A percentile compares a stretch with the other conserved stretches of the same genome.
These are phyloP conservation scores for Onygenales sp. DNA, from an alignment of 2,329 filamentous ascomycete genomes.

Conservation along the genomic window DNA sequence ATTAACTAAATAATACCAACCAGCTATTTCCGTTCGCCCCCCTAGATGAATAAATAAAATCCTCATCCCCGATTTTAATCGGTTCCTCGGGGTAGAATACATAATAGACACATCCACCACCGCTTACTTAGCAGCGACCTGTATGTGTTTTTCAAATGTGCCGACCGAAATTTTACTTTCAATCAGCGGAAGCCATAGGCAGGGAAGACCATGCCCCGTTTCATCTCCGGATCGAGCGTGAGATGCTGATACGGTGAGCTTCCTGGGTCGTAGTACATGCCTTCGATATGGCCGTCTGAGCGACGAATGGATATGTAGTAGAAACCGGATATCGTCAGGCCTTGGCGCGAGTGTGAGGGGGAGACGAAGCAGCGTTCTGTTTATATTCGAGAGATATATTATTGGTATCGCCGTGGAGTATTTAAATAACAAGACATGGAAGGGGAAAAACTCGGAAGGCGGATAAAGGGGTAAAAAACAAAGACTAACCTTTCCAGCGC, in stretches of 20 bases:
- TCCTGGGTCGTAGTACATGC: conserved; percentile 40
- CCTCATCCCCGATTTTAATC: too few relatives aligned
- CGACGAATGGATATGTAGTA: conserved; percentile 41
- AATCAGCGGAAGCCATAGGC: conserved; percentile 33
- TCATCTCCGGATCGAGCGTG: conserved; percentile 30
- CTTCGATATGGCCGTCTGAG: conserved; percentile 37
- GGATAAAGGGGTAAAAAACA: not conserved
- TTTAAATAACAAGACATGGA: not conserved
- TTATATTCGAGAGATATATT: not conserved
- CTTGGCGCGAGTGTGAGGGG: conserved; percentile 35
- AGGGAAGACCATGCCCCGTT: conserved; percentile 30
- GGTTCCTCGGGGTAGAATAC: too few relatives aligned
- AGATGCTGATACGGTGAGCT: conserved; percentile 42
- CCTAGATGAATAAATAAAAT: too few relatives aligned
- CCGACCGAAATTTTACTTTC: not conserved
- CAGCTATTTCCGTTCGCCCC: too few relatives aligned
- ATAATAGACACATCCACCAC: too few relatives aligned
- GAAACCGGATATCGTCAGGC: conserved; percentile 42
- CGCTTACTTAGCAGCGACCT: too few relatives aligned
- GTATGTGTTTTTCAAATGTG: too few relatives aligned
- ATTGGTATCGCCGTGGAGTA: not conserved
- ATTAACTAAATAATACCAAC: too few relatives aligned
- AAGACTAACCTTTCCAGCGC: conserved; percentile 39
- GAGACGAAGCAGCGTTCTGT: conserved; percentile 41
- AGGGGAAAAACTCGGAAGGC: not conserved